These are phyloP conservation scores for Xylaria polymorpha DNA, from an alignment of 2,329 filamentous ascomycete species.

Conservation along the genomic window DNA sequence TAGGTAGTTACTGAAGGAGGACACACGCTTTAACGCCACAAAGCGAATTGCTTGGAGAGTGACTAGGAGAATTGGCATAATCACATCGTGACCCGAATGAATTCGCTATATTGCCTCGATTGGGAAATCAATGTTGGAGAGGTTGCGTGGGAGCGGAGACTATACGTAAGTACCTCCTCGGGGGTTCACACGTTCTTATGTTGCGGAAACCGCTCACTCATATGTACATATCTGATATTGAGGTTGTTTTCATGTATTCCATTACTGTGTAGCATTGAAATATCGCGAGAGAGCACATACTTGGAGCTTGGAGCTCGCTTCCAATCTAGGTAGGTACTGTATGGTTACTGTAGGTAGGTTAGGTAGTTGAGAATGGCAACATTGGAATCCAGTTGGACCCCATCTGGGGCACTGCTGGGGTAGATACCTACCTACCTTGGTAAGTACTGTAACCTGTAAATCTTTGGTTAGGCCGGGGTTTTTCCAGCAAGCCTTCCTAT, in stretches of 20 bases:
- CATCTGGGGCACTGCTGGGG: too few species aligned
- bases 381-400: too few species aligned
- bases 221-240: not conserved
- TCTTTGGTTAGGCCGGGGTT: not conserved
- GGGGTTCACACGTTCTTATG: too few species aligned
- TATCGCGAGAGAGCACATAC: not conserved
- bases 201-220: not conserved
- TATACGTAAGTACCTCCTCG: too few species aligned
- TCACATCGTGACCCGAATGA: not conserved
- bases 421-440: too few species aligned
- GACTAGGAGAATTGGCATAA: not conserved
- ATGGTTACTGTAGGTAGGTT: too few species aligned
- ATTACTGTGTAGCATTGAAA: not conserved
- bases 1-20: too few species aligned
- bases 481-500: not conserved
- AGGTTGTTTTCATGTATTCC: not conserved
- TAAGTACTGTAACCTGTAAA: too few species aligned
- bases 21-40: not conserved
- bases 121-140: too few species aligned
- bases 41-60: not conserved
- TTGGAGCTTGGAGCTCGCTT: constrained; percentile 2
- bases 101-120: not conserved
- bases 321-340: too few species aligned
- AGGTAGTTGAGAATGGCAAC: not conserved
- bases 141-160: not conserved